Conservation (phyloP, 2,329 filamentous ascomycete species). For the Orbilia javanica region DNA sequence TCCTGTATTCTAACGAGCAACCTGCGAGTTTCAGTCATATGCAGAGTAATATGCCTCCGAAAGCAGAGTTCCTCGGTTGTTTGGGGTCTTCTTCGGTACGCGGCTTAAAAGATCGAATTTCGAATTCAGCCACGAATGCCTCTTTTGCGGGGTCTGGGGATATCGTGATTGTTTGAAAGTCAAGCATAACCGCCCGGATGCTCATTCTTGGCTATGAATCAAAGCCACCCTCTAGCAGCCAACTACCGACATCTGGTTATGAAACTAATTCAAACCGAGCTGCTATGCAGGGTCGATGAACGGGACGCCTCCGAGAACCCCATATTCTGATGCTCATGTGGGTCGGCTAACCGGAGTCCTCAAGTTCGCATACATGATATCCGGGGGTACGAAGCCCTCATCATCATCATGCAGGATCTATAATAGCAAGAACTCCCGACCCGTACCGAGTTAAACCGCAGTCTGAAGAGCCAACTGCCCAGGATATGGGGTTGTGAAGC, state of each 20-base stretch:
- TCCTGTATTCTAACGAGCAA: background rate
- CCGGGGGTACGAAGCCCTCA: background rate
- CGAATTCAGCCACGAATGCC: background rate
- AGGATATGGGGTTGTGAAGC: background rate
- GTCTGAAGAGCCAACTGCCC: background rate
- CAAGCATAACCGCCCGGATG: background rate
- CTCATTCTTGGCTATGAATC: background rate
- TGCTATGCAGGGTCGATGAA: background rate
- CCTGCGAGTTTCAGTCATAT: background rate
- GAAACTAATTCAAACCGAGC: background rate
- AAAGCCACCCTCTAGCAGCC: background rate
- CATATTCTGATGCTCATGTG: constrained; percentile 1
- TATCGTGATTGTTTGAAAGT: background rate
- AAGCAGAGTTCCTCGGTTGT: background rate
- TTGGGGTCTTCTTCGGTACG: background rate
- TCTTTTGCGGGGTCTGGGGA: constrained; percentile 1
- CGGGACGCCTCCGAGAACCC: constrained; percentile 10
- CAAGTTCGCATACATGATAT: background rate
- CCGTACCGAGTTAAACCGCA: background rate
- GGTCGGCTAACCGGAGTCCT: background rate
- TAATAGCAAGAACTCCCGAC: background rate
- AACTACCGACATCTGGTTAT: background rate
- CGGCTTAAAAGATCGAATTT: constrained; percentile 18
- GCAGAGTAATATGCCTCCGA: background rate
- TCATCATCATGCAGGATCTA: background rate